Evolutionary conservation across 805 yeast genomes (phyloP), one percentile per base, ranked within the genome.

Genomic region (Wickerhamomyces xylosicus): DNA sequence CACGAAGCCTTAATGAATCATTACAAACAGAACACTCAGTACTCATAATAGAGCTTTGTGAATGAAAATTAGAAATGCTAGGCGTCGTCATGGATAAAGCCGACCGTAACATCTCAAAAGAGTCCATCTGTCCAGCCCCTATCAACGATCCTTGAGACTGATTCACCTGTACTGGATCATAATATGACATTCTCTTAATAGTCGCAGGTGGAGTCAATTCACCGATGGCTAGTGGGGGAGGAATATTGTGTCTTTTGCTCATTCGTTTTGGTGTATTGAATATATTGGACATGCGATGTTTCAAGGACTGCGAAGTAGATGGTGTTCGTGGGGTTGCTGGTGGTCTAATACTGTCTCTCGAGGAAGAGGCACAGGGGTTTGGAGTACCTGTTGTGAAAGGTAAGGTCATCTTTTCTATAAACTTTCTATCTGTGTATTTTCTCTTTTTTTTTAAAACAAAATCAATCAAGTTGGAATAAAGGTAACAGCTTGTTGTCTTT

Each of bases 11-110:
- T 31, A 72, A 47, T 4, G 62, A 54, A 41, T 71, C 76, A 13
- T 61, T 59, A 49, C 78, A 72, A 31, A 70, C 57, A 13, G 64
- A 59, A 46, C 77, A 72, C 3, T 25, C 35, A 19, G 19, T 15
- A 21, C 17, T 37, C 5, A 10, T 31, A 8, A 17, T 6, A 15
- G 33, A 15, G 13, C 19, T 15, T 10, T 15, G 9, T n/a, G n/a
- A n/a, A 25, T 7, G 4, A 11, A 25, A 10, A 4, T 25, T 25
- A n/a, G 29, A 11, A 4, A 25, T 15, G 6, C n/a, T 31, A 9
- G 6, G 17, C 5, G 19, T 31, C n/a, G 7, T 35, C 19, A 41
- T 20, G 1, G 45, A 42, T n/a, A 44, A 44, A 6, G 31, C 39
- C 3, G 28, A 6, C 9, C 5, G 17, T 15, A 31, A 8, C 19